phyloP scores from a whole-genome alignment of 352 stramenopile genomes.

The Globisporangium cystogenes region DNA sequence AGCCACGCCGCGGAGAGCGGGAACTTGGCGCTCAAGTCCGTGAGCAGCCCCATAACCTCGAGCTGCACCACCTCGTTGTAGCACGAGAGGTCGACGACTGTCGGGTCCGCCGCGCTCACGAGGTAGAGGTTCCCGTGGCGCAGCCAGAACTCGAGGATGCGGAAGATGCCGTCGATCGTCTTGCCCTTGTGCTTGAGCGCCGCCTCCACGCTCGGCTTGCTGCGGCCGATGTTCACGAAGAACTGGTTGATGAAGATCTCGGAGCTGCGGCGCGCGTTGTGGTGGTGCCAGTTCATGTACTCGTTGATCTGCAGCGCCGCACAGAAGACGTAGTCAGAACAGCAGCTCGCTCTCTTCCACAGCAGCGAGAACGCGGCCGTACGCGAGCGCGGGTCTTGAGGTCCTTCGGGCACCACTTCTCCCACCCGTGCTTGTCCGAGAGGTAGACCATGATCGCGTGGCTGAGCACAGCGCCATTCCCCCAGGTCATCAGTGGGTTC shows the following conservation, averaged over 20 bases:
- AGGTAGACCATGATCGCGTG: constrained; percentile 77
- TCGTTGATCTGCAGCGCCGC: constrained; percentile 45
- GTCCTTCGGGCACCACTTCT: constrained; percentile 52
- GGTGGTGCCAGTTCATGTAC: constrained; percentile 80
- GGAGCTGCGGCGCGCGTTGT: constrained; percentile 52
- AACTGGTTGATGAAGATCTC: constrained; percentile 65
- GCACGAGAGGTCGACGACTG: constrained; percentile 64
- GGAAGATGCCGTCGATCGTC: constrained; percentile 47
- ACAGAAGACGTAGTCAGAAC: neutral
- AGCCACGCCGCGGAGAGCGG: constrained; percentile 48
- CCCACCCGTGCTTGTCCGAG: constrained; percentile 60
- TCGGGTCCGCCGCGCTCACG: constrained; percentile 48
- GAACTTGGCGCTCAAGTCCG: constrained; percentile 39
- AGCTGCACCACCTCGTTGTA: constrained; percentile 77
- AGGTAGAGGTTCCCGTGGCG: constrained; percentile 53
- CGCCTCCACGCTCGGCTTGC: constrained; percentile 36
- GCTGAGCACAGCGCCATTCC: constrained; percentile 12
- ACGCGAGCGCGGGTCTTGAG: constrained; percentile 57
- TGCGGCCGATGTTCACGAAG: constrained; percentile 45
- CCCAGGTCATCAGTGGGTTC: neutral
- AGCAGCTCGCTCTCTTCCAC: neutral
- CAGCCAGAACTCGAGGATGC: constrained; percentile 69
- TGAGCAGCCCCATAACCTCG: constrained; percentile 51
- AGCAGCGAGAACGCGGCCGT: constrained; percentile 5
- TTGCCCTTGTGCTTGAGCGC: constrained; percentile 46